Evolutionary conservation across 768 basidiomycete genomes (phyloP), one percentile per base, ranked within the genome.

Genomic region (Leccinum variicolor): DNA sequence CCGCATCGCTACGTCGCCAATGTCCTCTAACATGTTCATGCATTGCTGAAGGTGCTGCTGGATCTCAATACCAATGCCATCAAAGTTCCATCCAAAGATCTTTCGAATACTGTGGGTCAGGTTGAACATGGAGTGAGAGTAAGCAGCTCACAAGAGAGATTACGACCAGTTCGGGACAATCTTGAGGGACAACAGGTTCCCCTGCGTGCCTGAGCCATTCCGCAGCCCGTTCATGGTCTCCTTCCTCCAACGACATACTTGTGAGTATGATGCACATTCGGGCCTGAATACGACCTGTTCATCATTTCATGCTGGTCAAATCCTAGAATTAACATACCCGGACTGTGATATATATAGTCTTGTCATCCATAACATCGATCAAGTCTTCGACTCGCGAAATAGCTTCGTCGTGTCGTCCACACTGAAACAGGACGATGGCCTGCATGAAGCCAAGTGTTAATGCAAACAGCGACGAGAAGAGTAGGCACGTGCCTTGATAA

Each of bases 21-120:
- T 31, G 13, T 31, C 31, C 13, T 31, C 31, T 31, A 31, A 31
- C 13, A 31, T 31, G 31, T 31, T 31, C 31, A 31, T 31, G 31
- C 31, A 31, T 31, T 31, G 13, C 31, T 13, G 31, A 31, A 31
- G 31, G 31, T 31, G 31, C 11, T 31, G 31, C 31, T 31, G 31
- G 11, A 31, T 11, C 13, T 31, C 41, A 11, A 19, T 1, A 2
- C 6, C 8, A 9, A 56, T 52, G 17, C 29, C 17, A 2, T 64
- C 58, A 36, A 64, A 57, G 14, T 51, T 19, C 62, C 63, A 64
- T 1, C 55, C 63, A 26, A 60, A 61, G 3, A 61, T 45, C 52
- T 61, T 48, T 31, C 11, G 11, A 55, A 21, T 2, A 19, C 15
- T 11, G 14, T 53, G 28, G 9, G 10, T 53, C 25, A 26, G 13